phyloP scores from a whole-genome alignment of 1,284 basidiomycete genomes.

The Pseudozyma hubeiensis region DNA sequence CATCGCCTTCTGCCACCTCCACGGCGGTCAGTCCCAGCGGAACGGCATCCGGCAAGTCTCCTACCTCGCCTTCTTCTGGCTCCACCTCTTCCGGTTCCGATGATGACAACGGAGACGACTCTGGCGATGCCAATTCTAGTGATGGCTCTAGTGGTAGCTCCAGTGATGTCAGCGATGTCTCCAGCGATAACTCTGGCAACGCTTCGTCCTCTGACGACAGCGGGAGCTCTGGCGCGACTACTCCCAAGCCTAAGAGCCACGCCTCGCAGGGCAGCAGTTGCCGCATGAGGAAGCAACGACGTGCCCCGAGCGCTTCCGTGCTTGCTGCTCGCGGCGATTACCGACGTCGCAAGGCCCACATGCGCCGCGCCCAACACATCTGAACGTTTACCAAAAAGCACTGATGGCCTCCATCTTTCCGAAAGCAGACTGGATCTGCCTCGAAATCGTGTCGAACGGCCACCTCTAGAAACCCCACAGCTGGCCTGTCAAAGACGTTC shows the following conservation, averaged over 20 bases:
- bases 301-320: conserved; percentile 15
- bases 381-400: background rate
- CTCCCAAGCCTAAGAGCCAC: conserved; percentile 13
- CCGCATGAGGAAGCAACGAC: conserved; percentile 33
- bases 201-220: background rate
- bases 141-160: background rate
- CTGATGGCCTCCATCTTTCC: background rate
- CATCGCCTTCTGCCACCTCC: background rate
- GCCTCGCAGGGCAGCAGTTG: conserved; percentile 11
- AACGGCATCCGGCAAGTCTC: no score
- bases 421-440: conserved; percentile 9
- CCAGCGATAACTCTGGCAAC: conserved; percentile 6
- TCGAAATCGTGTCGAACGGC: conserved; percentile 1
- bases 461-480: background rate
- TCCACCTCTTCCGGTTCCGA: conserved; percentile 2
- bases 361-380: conserved; percentile 6
- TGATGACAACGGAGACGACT: background rate
- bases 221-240: background rate
- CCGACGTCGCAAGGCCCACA: conserved; percentile 16
- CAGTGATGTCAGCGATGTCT: background rate
- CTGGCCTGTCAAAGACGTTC: background rate
- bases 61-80: background rate
- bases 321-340: conserved; percentile 27
- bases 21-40: background rate
- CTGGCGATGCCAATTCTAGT: no score